Base-by-base conservation (phyloP, 768 basidiomycete genomes). In the Rhodotorula toruloides region DNA sequence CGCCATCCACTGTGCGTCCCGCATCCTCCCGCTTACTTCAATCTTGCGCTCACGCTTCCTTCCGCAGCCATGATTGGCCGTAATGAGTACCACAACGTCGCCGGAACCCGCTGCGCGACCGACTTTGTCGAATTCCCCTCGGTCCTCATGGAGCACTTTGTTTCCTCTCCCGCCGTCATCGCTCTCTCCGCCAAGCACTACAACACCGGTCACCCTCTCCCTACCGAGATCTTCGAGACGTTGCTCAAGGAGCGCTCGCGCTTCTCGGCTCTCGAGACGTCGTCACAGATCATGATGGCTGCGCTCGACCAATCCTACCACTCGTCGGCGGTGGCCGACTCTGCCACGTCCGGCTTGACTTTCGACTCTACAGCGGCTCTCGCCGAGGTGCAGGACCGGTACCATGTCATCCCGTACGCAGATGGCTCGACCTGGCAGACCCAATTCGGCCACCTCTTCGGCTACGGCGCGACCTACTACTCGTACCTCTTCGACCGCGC, bases 71-170 rank as follows among this genome's bases (percentile, higher is more conserved):
- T 99, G 96, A 87, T 98, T 68, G 94, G 94, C 49, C 83, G 90
- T 52, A 98, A 93, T 13, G 92, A 93, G 74, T 96, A 94, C 75
- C 94, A 98, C 76, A 98, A 97, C 74, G 92, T 98, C 10, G 87
- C 93, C 0, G 96, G 96, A 22, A 99, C 96, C 3, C 89, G 96
- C 27, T 96, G 92, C 76, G 90, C 96, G 0, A 99, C 96, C 0
- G 96, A 99, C 76, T 96, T 99, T 74, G 94, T 97, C 63, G 96
- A 99, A 76, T 81, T 99, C 11, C 96, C 96, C 0, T 98, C 94
- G 16, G 92, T 98, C 73, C 84, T 99, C 29, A 98, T 98, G 96
- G 96, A 99, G 76, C 91, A 92, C 75, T 97, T 99, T 81, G 83
- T 94, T 47, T 87, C 84, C 47, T 94, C 93, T 0, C 84, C 90